phyloP scores from a whole-genome alignment of 1,139 yeast genomes.

The Taiozyma sp. region DNA sequence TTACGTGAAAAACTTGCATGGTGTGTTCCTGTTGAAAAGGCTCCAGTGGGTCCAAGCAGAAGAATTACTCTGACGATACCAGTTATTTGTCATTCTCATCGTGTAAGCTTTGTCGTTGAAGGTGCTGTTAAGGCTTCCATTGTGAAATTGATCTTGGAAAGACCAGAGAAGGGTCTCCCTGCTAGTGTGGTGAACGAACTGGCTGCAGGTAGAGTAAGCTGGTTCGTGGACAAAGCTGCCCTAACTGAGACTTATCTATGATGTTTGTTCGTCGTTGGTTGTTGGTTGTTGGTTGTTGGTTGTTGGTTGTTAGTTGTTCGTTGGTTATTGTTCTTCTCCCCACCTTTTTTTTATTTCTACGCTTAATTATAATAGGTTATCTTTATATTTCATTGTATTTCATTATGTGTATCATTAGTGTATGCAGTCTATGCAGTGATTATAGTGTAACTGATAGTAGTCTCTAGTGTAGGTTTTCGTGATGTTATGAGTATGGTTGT shows the following conservation, averaged over 20 bases:
- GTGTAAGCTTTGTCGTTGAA: slow-evolving; percentile 92
- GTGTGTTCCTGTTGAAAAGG: slow-evolving; percentile 92
- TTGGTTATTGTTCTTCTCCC: neutral
- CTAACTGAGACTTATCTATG: slow-evolving; percentile 62
- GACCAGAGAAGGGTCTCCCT: slow-evolving; percentile 96
- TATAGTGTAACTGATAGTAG: neutral
- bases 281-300: neutral
- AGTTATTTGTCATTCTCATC: slow-evolving; percentile 88
- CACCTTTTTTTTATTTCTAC: neutral
- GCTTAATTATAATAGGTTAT: neutral
- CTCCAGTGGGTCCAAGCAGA: slow-evolving; percentile 85
- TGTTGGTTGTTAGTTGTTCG: neutral
- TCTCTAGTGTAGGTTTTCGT: neutral
- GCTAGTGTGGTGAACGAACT: slow-evolving; percentile 92
- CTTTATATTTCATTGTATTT: neutral
- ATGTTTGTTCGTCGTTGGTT: neutral
- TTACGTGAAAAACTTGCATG: slow-evolving; percentile 90
- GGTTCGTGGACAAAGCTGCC: slow-evolving; percentile 98
- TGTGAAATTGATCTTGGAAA: slow-evolving; percentile 88
- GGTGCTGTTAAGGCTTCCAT: slow-evolving; percentile 96
- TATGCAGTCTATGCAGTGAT: neutral
- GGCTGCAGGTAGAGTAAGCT: slow-evolving; percentile 92
- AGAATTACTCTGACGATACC: slow-evolving; percentile 94
- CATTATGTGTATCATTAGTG: neutral
- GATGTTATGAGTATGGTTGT: too few species aligned